Evolutionary conservation across 495 filamentous ascomycete genomes (phyloP).

Genomic region (Annulohypoxylon stygium): DNA sequence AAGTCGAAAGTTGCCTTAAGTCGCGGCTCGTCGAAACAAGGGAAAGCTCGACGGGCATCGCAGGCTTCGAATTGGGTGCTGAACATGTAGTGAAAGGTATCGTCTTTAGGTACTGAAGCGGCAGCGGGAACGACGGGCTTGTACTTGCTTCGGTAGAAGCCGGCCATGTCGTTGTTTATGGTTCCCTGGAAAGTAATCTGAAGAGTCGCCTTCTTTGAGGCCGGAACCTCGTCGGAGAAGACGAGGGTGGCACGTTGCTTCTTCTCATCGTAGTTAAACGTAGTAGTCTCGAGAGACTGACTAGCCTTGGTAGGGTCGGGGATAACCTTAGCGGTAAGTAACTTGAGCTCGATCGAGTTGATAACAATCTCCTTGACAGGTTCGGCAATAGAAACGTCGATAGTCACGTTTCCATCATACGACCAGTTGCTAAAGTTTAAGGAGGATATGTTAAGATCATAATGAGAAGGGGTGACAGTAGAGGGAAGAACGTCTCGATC

Average conservation of each 20-base stretch:
- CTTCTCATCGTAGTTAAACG: slow-evolving; percentile 82
- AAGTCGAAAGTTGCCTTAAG: slow-evolving; percentile 96
- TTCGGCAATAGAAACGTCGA: slow-evolving; percentile 70
- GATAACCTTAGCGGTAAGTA: slow-evolving; percentile 65
- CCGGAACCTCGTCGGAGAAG: slow-evolving; percentile 76
- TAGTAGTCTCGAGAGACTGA: slow-evolving; percentile 68
- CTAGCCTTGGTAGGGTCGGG: slow-evolving; percentile 62
- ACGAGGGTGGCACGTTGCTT: slow-evolving; percentile 81
- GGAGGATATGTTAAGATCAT: slow-evolving; percentile 83
- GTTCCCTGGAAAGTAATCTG: slow-evolving; percentile 83
- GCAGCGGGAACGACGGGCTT: slow-evolving; percentile 79
- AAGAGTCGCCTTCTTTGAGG: slow-evolving; percentile 70
- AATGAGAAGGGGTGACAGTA: slow-evolving; percentile 86
- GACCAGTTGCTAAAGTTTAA: slow-evolving; percentile 81
- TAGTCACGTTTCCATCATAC: slow-evolving; percentile 83
- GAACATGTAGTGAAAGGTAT: slow-evolving; percentile 90
- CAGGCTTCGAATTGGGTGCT: slow-evolving; percentile 98
- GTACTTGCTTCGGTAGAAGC: slow-evolving; percentile 96
- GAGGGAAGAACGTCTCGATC: slow-evolving; percentile 67
- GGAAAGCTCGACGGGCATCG: slow-evolving; percentile 93
- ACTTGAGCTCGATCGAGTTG: slow-evolving; percentile 76
- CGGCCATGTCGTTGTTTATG: slow-evolving; percentile 95
- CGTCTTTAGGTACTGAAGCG: slow-evolving; percentile 79
- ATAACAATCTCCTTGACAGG: slow-evolving; percentile 78
- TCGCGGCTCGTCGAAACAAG: slow-evolving; percentile 98